Evolutionary conservation across 2,329 filamentous ascomycete genomes (phyloP), one percentile per base, ranked within the genome.

Genomic region (Aspergillus sp.): DNA sequence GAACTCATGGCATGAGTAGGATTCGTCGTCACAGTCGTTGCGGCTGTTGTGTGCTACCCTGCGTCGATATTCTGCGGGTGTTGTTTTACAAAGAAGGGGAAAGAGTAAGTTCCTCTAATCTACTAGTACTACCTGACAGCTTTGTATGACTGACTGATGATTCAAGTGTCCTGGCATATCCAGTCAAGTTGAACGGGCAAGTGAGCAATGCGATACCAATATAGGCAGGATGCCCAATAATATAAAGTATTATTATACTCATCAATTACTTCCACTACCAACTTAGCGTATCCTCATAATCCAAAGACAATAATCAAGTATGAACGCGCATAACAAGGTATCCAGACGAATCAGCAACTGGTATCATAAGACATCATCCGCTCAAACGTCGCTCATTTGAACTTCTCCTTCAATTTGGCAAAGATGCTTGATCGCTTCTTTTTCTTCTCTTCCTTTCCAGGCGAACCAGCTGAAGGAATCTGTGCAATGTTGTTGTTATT

Each of bases 361-460:
- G 57, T 54, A 62, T 54, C 46, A 49, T 30, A 34, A 52, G 46
- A 55, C 60, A 50, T 45, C 47, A 51, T 57, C 38, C 54, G 51
- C n/a, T 19, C 49, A 28, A n/a, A 25, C 31, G 4, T 41, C 25
- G 7, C 28, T 56, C 69, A 80, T 69, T 79, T 79, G 60, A 85
- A 76, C 74, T 84, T 85, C 66, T 83, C 83, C 78, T 85, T 85
- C 59, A 86, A 66, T 70, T 79, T 81, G 34, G 75, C 75, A 72
- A 91, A 85, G 69, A 90, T 84, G 57, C 83, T 78, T 76, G 85
- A 82, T 81, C 87, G 88, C 82, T 88, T 89, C 82, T 89, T 90
- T 79, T 86, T 87, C 82, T 17, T 80, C 77, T 58, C 58, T 28
- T 63, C 63, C 50, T 65, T 65, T 25, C 60, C 59, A 23, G 46